Evolutionary conservation across 2,329 filamentous ascomycete species (phyloP), one percentile per base, ranked within the genome.

Genomic region (Diaporthe eres): DNA sequence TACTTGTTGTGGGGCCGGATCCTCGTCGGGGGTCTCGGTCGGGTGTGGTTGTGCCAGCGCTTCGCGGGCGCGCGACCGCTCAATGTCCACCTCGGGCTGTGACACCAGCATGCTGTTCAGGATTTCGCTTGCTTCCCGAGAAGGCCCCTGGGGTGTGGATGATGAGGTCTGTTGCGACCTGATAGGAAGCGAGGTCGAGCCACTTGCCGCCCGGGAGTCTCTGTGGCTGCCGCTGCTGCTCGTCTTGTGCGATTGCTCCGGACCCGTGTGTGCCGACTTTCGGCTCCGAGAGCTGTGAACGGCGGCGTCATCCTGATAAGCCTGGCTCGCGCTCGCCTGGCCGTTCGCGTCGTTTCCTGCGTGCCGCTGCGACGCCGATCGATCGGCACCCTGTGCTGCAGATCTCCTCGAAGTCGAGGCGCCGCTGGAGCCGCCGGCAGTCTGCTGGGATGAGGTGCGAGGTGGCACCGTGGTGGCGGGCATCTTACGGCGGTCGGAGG

Each of bases 71-170:
- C 90, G 89, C 82, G 95, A 94, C 76, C 94, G 90, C 74, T 92
- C 92, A 75, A 94, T 86, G 81, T 96, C 94, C 61, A 93, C 91
- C 78, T 93, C 90, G 9, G 94, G 94, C 79, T 95, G 93, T 68
- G 93, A 94, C 37, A 95, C 90, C 77, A 96, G 88, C 77, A 96
- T 91, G 77, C 94, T 91, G 82, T 94, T 94, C 78, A 98, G 89
- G 44, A 95, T 92, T 74, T 95, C 92, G 84, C 93, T 96, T 74
- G 94, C 92, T 83, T 98, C 94, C 75, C 94, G 92, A 19, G 92
- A 91, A 17, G 94, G 88, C 57, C 88, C 89, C 25, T 89, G 90
- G 51, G 90, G 86, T 47, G 90, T 86, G 53, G 89, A 89, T 75
- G 90, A 88, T 63, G 88, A 84, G 51, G 85, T 82, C 63, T 81